Conservation (phyloP, 73 alveolate genomes). For the Uronychia setigera region DNA sequence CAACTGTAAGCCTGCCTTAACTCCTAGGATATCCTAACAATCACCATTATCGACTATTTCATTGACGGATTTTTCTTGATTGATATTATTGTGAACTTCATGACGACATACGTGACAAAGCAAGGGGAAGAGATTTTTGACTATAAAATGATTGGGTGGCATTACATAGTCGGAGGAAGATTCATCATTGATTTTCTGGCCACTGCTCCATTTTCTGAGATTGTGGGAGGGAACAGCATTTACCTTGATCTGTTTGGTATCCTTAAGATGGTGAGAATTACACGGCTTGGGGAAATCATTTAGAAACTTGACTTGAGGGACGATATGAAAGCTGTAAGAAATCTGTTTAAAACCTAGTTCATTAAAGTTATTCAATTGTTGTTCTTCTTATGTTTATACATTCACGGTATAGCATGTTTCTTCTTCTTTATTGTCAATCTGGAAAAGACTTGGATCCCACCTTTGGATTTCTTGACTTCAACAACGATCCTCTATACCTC, state of each 20-base stretch:
- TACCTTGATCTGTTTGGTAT: conserved; percentile 35
- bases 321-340: conserved; percentile 38
- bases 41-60: not conserved
- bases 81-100: conserved; percentile 44
- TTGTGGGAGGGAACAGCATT: not conserved
- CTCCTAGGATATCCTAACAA: too few species aligned
- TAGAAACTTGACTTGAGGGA: conserved; percentile 35
- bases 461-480: not conserved
- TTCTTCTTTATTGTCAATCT: conserved; percentile 10
- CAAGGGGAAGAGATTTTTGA: conserved; percentile 37
- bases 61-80: conserved; percentile 62
- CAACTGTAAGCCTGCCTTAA: not conserved
- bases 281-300: conserved; percentile 34
- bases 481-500: not conserved
- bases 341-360: conserved; percentile 6
- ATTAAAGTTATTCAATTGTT: conserved; percentile 5
- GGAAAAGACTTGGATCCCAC: conserved; percentile 30
- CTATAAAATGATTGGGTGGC: conserved; percentile 2
- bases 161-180: conserved; percentile 8
- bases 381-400: conserved; percentile 13
- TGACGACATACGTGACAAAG: conserved; percentile 29
- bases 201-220: conserved; percentile 48
- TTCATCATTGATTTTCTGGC: conserved; percentile 38
- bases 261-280: conserved; percentile 41
- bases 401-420: conserved; percentile 44